Base-by-base conservation (phyloP, 2,329 filamentous ascomycete species). In the Calonectria pteridis region DNA sequence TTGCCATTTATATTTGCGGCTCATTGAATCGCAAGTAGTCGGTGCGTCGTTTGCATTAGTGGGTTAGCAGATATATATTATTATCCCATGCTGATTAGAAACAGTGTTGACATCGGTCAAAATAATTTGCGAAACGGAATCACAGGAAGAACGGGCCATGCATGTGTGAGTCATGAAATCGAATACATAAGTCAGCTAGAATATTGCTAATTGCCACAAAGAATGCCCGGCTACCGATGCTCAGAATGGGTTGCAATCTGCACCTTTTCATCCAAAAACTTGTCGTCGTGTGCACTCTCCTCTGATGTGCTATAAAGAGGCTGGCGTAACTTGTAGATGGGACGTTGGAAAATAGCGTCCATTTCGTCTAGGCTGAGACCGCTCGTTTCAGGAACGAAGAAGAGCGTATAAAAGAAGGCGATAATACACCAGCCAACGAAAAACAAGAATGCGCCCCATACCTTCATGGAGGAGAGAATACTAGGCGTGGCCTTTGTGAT, bases 361-460 rank as follows among this genome's bases (percentile, higher is more conserved):
- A 86, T 82, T 69, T 86, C 78, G 69, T 86, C 85, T 9, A 86
- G 75, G 35, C 80, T 82, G 7, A 84, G 75, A 18, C 83, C 84
- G 10, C 84, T 79, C 80, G 73, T 26, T 81, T 87, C 85, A 0
- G 85, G 85, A 0, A 87, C 84, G 37, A 84, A 73, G 33, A 86
- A 73, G 72, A 79, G 86, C 3, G 83, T 81, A 68, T 86, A 87
- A 23, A 84, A 28, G 3, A 86, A 70, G 0, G 83, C 81, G 3
- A 84, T 63, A 9, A 69, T 50, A 20, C 84, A 86, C 82, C 82
- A 86, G 4, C 72, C 81, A 2, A 82, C 84, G 72, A 86, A 86
- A 50, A 73, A 73, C 9, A 73, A 2, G 66, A 86, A 87, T 0
- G 84, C 84, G 2, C 85, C 85, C 85, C 85, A 86, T 46, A 85